phyloP scores from a whole-genome alignment of 805 yeast species.

The Pichia scutulata region DNA sequence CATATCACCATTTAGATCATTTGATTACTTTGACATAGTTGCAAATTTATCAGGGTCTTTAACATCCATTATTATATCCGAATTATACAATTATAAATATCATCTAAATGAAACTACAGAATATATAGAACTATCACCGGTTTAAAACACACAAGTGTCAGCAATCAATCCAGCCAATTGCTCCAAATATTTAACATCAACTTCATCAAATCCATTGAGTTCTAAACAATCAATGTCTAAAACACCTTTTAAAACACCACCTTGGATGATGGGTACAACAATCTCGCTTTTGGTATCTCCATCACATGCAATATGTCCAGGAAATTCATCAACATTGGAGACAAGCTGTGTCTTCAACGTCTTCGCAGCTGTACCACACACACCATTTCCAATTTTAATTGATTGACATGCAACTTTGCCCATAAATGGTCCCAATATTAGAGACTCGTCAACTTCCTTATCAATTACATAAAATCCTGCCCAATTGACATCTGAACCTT shows the following conservation, averaged over 20 bases:
- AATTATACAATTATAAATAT: slow-evolving; percentile 3
- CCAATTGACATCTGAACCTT: slow-evolving; percentile 69
- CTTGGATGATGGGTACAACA: slow-evolving; percentile 65
- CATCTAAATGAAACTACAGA: not conserved
- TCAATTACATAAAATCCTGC: slow-evolving; percentile 77
- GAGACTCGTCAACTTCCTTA: slow-evolving; percentile 30
- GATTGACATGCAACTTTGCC: slow-evolving; percentile 95
- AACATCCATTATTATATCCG: slow-evolving; percentile 19
- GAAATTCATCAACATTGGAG: slow-evolving; percentile 65
- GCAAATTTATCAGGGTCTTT: slow-evolving; percentile 24
- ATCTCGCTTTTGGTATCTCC: slow-evolving; percentile 91
- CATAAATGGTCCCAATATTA: slow-evolving; percentile 87
- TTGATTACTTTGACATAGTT: slow-evolving; percentile 31
- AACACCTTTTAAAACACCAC: slow-evolving; percentile 55
- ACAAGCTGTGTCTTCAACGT: slow-evolving; percentile 61
- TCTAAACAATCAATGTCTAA: slow-evolving; percentile 78
- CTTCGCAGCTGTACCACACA: slow-evolving; percentile 81
- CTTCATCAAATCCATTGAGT: slow-evolving; percentile 55
- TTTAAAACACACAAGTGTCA: slow-evolving; percentile 43
- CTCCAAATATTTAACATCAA: slow-evolving; percentile 56
- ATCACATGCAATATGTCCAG: slow-evolving; percentile 96
- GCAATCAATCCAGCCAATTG: slow-evolving; percentile 46
- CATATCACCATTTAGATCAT: slow-evolving; percentile 37
- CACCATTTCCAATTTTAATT: slow-evolving; percentile 75
- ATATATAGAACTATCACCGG: not conserved